phyloP scores from a whole-genome alignment of 257 asterid genomes.

The Lycium barbarum region DNA sequence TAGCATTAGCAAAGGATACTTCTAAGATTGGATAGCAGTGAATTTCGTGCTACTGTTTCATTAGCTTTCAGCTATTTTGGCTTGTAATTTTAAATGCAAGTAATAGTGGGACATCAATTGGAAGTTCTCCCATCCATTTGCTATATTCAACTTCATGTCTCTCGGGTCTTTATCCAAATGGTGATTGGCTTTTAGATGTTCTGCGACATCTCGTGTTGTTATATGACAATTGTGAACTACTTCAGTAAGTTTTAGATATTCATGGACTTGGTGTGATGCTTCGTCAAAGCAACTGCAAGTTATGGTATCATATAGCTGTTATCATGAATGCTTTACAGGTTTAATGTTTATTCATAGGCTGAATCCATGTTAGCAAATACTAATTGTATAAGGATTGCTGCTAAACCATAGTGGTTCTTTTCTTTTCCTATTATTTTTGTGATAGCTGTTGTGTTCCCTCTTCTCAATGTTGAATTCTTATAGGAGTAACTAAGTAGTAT shows the following conservation, averaged over 20 bases:
- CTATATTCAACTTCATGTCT: background rate
- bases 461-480: background rate
- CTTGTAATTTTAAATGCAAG: background rate
- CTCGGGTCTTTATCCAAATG: background rate
- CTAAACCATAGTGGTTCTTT: background rate
- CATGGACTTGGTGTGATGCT: background rate
- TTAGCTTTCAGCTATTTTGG: background rate
- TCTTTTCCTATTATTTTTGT: no score
- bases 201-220: background rate
- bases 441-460: background rate
- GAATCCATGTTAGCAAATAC: background rate
- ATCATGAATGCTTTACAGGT: background rate
- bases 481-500: background rate
- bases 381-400: background rate
- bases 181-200: background rate
- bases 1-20: background rate
- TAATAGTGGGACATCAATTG: background rate
- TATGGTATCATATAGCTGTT: slow-evolving; percentile 4
- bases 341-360: background rate
- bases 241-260: background rate
- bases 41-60: background rate
- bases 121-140: background rate
- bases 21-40: background rate
- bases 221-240: background rate
- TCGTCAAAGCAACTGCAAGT: background rate